Percentiles rank a stretch among this genome's conserved stretches.
Conservation (phyloP, 2,329 filamentous ascomycete genomes). For the Calonectria hongkongensis region DNA sequence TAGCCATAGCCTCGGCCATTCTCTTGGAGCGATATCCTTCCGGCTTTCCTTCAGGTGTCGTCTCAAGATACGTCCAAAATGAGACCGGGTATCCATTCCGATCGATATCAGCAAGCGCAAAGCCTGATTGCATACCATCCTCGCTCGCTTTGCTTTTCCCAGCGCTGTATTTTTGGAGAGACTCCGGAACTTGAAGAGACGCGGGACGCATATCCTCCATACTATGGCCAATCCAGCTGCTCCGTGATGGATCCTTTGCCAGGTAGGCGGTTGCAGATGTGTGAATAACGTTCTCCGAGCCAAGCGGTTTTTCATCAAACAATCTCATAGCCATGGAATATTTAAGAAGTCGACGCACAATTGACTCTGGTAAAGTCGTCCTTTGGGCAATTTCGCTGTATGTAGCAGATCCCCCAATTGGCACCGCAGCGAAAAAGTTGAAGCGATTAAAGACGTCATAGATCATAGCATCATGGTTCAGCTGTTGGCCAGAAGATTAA, state of each 20-base stretch:
- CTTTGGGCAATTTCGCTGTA: constrained; percentile 53
- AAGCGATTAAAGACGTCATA: constrained; percentile 50
- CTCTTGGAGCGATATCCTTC: constrained; percentile 39
- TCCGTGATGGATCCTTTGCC: constrained; percentile 53
- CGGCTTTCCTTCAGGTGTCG: constrained; percentile 43
- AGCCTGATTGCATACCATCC: constrained; percentile 58
- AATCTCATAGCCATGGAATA: constrained; percentile 62
- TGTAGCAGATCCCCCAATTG: constrained; percentile 46
- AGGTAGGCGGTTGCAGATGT: constrained; percentile 60
- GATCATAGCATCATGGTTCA: constrained; percentile 35
- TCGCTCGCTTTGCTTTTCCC: constrained; percentile 56
- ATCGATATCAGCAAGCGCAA: constrained; percentile 55
- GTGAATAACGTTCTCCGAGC: constrained; percentile 54
- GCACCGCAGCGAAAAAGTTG: constrained; percentile 50
- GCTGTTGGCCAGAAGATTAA: not conserved
- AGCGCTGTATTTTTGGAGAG: constrained; percentile 56
- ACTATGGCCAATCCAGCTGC: constrained; percentile 54
- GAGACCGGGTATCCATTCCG: constrained; percentile 24
- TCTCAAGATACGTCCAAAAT: constrained; percentile 43
- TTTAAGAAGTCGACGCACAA: constrained; percentile 61
- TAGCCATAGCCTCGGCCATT: constrained; percentile 47
- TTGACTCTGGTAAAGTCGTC: constrained; percentile 60
- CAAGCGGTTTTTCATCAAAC: constrained; percentile 50
- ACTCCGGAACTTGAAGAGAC: constrained; percentile 55
- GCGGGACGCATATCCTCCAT: constrained; percentile 59